phyloP scores from a whole-genome alignment of 768 basidiomycete species.

The Leccinum uliginosum region DNA sequence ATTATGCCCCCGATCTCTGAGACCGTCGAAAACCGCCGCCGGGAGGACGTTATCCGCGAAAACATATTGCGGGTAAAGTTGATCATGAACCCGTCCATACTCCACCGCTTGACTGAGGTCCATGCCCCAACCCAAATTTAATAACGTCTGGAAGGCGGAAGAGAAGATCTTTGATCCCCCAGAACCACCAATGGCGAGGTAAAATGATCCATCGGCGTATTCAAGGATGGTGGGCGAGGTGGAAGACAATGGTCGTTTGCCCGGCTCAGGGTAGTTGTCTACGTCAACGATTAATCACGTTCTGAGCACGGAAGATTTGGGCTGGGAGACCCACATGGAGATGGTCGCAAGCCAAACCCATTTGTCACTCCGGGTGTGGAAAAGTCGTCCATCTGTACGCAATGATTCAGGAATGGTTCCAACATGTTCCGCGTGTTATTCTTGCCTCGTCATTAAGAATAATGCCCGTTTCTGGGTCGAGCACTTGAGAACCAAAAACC shows the following conservation, averaged over 20 bases:
- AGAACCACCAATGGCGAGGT: constrained; percentile 73
- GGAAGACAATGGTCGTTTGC: constrained; percentile 89
- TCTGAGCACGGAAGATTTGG: background rate
- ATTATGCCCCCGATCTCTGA: constrained; percentile 66
- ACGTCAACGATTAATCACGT: constrained; percentile 1
- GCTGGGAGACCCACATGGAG: constrained; percentile 54
- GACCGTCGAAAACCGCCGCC: constrained; percentile 45
- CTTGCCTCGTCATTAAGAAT: constrained; percentile 82
- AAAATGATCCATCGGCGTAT: constrained; percentile 65
- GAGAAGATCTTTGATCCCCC: constrained; percentile 87
- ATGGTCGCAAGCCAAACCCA: constrained; percentile 76
- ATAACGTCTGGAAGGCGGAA: constrained; percentile 70
- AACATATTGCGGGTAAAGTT: constrained; percentile 66
- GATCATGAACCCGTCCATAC: constrained; percentile 78
- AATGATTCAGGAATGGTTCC: background rate
- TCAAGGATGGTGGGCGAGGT: constrained; percentile 80
- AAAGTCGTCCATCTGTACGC: constrained; percentile 81
- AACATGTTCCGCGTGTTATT: background rate
- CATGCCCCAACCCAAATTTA: constrained; percentile 75
- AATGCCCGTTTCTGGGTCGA: constrained; percentile 84
- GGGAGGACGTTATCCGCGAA: constrained; percentile 63
- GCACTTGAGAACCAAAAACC: constrained; percentile 83
- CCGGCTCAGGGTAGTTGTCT: constrained; percentile 87
- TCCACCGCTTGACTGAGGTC: constrained; percentile 83
- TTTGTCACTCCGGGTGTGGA: constrained; percentile 82